phyloP scores from a whole-genome alignment of 257 asterid species.

The Voacanga thouarsii region DNA sequence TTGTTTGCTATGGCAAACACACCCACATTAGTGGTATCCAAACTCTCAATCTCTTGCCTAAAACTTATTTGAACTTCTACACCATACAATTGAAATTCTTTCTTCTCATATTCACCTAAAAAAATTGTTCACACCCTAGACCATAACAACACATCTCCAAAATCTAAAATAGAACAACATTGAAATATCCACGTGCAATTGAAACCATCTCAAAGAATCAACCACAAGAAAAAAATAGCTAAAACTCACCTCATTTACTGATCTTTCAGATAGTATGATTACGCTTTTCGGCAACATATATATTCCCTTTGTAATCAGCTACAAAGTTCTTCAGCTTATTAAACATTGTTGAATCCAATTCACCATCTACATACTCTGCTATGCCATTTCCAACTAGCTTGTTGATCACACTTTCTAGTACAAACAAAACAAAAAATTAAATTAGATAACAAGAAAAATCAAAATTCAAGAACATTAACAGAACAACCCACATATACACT shows the following conservation, averaged over 20 bases:
- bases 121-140: background rate
- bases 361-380: conserved; percentile 58
- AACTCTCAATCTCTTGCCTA: too few species aligned
- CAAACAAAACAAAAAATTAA: too few species aligned
- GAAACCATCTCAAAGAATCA: conserved; percentile 2
- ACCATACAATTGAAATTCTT: too few species aligned
- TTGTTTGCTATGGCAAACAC: background rate
- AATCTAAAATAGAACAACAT: background rate
- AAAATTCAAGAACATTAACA: too few species aligned
- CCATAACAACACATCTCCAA: background rate
- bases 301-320: conserved; percentile 66
- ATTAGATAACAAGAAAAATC: too few species aligned
- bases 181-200: background rate
- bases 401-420: conserved; percentile 36
- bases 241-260: conserved; percentile 52
- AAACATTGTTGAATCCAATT: conserved; percentile 54
- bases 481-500: too few species aligned
- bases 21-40: too few species aligned
- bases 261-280: too few species aligned
- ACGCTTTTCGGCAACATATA: conserved; percentile 73
- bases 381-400: conserved; percentile 53
- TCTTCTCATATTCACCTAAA: background rate
- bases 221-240: background rate
- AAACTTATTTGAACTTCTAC: background rate
- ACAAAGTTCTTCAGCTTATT: conserved; percentile 66